phyloP scores from a whole-genome alignment of 2,329 filamentous ascomycete species.

The Neopestalotiopsis sp. region DNA sequence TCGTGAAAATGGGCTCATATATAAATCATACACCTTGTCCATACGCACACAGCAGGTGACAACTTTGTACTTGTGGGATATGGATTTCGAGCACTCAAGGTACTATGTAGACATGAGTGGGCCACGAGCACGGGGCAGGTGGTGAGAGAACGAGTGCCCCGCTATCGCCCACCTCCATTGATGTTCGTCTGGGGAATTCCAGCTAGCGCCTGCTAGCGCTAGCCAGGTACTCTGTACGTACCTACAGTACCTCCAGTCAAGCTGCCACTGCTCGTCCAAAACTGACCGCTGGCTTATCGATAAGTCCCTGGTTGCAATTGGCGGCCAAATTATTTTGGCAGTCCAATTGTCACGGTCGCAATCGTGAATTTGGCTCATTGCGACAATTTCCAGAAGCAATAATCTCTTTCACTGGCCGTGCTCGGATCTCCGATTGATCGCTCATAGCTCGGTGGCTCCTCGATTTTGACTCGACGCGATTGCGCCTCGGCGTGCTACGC shows the following conservation, averaged over 20 bases:
- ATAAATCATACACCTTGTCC: too few relatives aligned
- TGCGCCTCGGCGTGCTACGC: background rate
- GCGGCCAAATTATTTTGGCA: constrained; percentile 4
- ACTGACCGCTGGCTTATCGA: constrained; percentile 1
- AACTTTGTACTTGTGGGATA: background rate
- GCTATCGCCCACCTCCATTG: background rate
- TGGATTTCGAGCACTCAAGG: background rate
- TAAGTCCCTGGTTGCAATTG: background rate
- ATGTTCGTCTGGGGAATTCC: background rate
- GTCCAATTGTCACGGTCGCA: background rate
- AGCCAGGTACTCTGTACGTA: background rate
- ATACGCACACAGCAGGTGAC: too few relatives aligned
- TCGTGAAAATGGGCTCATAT: too few relatives aligned
- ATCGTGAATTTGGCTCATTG: background rate
- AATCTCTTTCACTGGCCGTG: background rate
- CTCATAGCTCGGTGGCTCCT: background rate
- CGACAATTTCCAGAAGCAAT: background rate
- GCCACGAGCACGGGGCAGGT: constrained; percentile 6
- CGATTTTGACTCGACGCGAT: background rate
- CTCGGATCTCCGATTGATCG: background rate
- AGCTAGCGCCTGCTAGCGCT: background rate
- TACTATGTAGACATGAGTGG: background rate
- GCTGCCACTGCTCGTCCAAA: background rate
- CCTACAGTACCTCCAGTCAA: background rate
- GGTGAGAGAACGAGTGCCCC: background rate